phyloP scores from a whole-genome alignment of 2,329 filamentous ascomycete genomes.

The Penicillium sp. region DNA sequence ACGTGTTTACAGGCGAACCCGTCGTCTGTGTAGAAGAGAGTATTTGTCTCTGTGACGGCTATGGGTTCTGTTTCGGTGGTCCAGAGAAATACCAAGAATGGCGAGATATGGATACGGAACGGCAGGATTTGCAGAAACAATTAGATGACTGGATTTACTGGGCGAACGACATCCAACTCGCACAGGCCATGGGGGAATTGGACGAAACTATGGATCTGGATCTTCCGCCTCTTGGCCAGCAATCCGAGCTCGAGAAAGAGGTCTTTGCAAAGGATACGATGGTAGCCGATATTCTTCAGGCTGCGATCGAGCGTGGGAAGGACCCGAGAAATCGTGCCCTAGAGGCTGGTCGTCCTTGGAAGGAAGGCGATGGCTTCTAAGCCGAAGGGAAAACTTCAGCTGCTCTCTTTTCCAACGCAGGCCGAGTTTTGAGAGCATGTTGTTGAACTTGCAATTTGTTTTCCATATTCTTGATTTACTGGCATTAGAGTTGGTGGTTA shows the following conservation, averaged over 20 bases:
- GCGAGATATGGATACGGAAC: conserved; percentile 7
- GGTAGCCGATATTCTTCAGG: conserved; percentile 44
- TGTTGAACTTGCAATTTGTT: not conserved
- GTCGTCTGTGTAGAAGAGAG: conserved; percentile 53
- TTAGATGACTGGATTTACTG: conserved; percentile 18
- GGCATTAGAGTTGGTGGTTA: not conserved
- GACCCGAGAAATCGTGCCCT: conserved; percentile 55
- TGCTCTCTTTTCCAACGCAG: not conserved
- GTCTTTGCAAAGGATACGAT: conserved; percentile 49
- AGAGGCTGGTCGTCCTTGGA: conserved; percentile 58
- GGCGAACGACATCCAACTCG: conserved; percentile 7
- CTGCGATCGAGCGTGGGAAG: conserved; percentile 54
- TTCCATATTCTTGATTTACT: not conserved
- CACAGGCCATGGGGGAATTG: conserved; percentile 4
- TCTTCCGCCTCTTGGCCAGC: conserved; percentile 7
- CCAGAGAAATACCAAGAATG: conserved; percentile 17
- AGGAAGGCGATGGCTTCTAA: conserved; percentile 59
- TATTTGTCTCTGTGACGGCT: conserved; percentile 66
- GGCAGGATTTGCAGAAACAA: conserved; percentile 11
- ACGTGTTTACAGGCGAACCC: conserved; percentile 57
- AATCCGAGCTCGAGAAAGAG: conserved; percentile 41
- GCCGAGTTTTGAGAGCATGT: not conserved
- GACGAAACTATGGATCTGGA: conserved; percentile 15
- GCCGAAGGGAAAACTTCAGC: not conserved
- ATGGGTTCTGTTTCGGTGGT: conserved; percentile 54